Evolutionary conservation across 176 grass and related monocot species (phyloP), one percentile per base, ranked within the genome.

Genomic region (Saccharum spontaneum): DNA sequence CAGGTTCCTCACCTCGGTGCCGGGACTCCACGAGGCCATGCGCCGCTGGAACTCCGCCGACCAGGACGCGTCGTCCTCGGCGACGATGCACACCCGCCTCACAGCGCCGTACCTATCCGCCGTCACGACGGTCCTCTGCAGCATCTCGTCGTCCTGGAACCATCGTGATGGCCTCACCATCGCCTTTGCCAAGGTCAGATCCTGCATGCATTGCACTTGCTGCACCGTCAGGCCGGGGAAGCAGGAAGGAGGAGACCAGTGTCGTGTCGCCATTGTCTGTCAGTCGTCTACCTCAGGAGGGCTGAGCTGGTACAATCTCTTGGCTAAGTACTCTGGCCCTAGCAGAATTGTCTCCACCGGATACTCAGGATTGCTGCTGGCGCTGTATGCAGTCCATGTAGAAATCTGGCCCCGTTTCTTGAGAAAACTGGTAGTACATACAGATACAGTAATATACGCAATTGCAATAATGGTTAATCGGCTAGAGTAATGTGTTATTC

Each of bases 1-100:
- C 4, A 93, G 33, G 11, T 16, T 17, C 70, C 26, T 86, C 22
- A 90, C 81, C 40, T 87, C 76, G 10, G 66, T 54, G 43, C 72
- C 80, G 4, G 84, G 85, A 43, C 60, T 81, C 48, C 64, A 76
- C 40, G 89, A 67, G 7, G 72, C 79, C 76, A 93, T 85, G 88
- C 40, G 49, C 20, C 86, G 88, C 40, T 31, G 70, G 17, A 72
- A 20, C 23, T 43, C 80, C 0, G 87, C 23, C 5, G 89, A 3
- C 1, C 43, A 22, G 10, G 76, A 69, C 52, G 84, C 77, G 38
- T 93, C 62, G 15, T 46, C 30, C 80, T 82, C 68, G n/a, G 84
- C 77, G 13, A 87, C 70, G n/a, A 90, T 11, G 81, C 33, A 93
- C 20, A 85, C 65, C 6, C 18, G 61, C 66, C 67, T 77, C 15